Evolutionary conservation across 257 asterid species (phyloP).

Genomic region (Solanum chaucha): DNA sequence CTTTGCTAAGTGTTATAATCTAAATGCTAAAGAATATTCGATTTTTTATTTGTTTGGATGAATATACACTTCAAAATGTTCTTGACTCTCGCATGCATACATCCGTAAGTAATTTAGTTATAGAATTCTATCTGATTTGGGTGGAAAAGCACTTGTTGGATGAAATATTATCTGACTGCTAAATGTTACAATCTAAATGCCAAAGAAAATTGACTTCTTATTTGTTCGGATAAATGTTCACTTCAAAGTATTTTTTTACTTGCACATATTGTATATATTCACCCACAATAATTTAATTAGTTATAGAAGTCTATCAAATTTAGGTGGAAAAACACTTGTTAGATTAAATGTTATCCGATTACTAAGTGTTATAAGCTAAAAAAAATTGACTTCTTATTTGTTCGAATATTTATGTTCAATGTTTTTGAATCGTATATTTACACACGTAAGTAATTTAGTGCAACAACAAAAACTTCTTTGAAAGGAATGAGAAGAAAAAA

Average conservation of each 20-base stretch:
- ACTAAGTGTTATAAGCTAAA: background rate
- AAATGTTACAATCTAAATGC: background rate
- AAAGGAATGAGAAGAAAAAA: background rate
- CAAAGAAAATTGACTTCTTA: background rate
- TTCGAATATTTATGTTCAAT: background rate
- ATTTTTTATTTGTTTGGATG: background rate
- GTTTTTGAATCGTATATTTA: background rate
- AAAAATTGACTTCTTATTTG: background rate
- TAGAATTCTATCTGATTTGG: background rate
- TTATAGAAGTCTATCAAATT: background rate
- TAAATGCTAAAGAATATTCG: background rate
- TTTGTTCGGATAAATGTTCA: background rate
- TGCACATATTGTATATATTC: background rate
- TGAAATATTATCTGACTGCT: background rate
- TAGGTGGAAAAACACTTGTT: background rate
- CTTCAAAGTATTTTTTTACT: background rate
- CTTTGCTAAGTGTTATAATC: background rate
- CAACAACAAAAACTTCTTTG: background rate
- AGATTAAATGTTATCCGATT: background rate
- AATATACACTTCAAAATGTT: background rate
- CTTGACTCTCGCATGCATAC: background rate
- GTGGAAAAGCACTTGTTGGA: background rate
- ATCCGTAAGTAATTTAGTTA: background rate
- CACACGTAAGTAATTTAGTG: background rate
- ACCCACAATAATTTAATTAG: background rate